Base-by-base conservation (phyloP, 2,329 filamentous ascomycete genomes). In the Xylariaceae sp. region DNA sequence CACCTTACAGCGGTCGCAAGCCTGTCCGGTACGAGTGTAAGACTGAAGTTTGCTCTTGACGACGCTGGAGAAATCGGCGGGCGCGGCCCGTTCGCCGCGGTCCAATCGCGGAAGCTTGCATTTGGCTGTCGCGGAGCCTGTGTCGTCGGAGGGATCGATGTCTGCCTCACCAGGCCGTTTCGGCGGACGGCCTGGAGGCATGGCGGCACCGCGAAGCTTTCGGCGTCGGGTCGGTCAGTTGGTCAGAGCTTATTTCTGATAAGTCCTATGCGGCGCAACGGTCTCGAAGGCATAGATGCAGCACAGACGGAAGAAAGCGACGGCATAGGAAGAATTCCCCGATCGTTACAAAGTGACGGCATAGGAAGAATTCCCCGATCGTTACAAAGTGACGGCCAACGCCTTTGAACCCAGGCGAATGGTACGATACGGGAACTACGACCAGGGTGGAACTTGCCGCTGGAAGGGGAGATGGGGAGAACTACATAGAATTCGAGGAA, bases 1-100 rank as follows among this genome's bases (percentile, higher is more conserved):
- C 66, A 88, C 85, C 77, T 92, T 93, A 76, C 89, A 94, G 45
- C 89, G 77, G 67, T 94, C 88, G 74, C 88, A 94, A 23, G 88
- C 88, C 69, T 94, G 88, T 8, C 88, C 88, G 0, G 88, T 94
- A 46, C 77, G 71, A 17, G 75, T 77, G 52, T 78, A 78, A 3
- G 74, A 73, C 52, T 75, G 72, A 36, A 80, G 64, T 44, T 76
- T 73, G 58, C 65, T 76, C 67, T 79, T 79, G 53, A 80, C 75
- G 23, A 76, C 73, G 45, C 65, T 72, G 3, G 76, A 80, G 52
- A 79, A 80, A 53, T 78, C 74, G 40, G 75, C 61, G 19, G 57
- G 54, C 25, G 55, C 71, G 20, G 66, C 58, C 4, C 67, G 58
- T 17, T 53, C 50, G 41, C 53, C 66, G 44, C 69, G 70, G 36